Base-by-base conservation (phyloP, 805 yeast species). In the Candida sphagnicola region DNA sequence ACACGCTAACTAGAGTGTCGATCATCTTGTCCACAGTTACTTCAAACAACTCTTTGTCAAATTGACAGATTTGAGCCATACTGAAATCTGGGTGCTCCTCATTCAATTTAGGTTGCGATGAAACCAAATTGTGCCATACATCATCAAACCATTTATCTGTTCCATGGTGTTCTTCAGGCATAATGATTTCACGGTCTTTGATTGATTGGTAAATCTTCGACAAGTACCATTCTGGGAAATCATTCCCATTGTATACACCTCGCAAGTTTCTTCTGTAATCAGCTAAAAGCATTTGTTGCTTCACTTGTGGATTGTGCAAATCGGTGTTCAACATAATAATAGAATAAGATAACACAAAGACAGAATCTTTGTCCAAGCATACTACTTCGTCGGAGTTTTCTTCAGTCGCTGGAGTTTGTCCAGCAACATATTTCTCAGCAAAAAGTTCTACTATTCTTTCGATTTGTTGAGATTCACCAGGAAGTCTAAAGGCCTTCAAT, bases 141-240 rank as follows among this genome's bases (percentile, higher is more conserved):
- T 85, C 91, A 54, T 90, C 97, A 60, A 90, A 91, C 81, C 95
- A 84, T 55, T 85, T 88, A 15, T 88, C 85, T 8, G 89, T 86
- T 12, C 91, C 93, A 56, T 88, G 95, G 50, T 91, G 97, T 53
- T 93, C 99, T 53, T 93, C 98, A 0, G 99, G 98, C 90, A 95
- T 86, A 35, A 93, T 87, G 46, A 93, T 93, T 60, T 93, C 99
- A 37, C 84, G 77, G 40, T 82, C 86, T 44, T 78, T 74, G 39
- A 93, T 90, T 1, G 95, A 84, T 18, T 75, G 65, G 59, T 85
- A 93, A 18, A 91, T 88, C 46, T 77, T 84, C 43, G 82, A 80
- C 44, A 91, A 67, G 54, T 88, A 91, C 85, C 95, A 89, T 17
- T 72, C 73, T 3, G 95, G 91, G 65, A 85, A 90, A 60, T 90